Evolutionary conservation across 116 monocot genomes (phyloP), one percentile per base, ranked within the genome.

Genomic region (Papilionanthe hybrid): DNA sequence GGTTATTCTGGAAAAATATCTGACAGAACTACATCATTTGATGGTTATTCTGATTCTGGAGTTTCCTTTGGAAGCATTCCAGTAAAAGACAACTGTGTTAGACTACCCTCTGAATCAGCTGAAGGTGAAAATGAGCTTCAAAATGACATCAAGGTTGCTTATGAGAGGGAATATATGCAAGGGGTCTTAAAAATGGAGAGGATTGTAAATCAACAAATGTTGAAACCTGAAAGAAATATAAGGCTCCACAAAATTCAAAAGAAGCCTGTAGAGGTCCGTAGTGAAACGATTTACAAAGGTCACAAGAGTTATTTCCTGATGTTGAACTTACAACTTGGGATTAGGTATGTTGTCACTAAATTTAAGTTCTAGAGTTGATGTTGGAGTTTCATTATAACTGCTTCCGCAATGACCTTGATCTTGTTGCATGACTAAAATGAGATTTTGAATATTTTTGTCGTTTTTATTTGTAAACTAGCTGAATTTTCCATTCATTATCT

Each of bases 321-420:
- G 94, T 83, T 94, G 77, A 95, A 90, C 77, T 89, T 95, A 79
- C 92, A 97, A 82, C 97, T 97, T 80, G 94, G 94, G 72, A 97
- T 97, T 65, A 92, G 96, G 96, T 96, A 92, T 45, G 37, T 66
- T 15, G 19, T 83, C 23, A 37, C 17, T 10, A 12, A 60, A 23
- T 29, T 50, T 29, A 29, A 13, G 19, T 15, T 50, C 19, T 29
- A 50, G 20, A 44, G 44, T 42, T 44, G 25, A n/a, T 48, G 27
- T 15, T 75, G 72, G 32, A 20, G 20, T 49, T 75, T 22, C 49
- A 17, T 42, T 49, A 29, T 48, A 50, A 47, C 13, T 49, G 25
- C 49, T 42, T 49, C 13, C 27, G 5, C 3, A 50, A 49, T 73
- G 75, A 50, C 12, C 27, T 50, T 11, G 19, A 75, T 48, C 4